phyloP scores from a whole-genome alignment of 1,139 yeast genomes.

The Pichia sp. region DNA sequence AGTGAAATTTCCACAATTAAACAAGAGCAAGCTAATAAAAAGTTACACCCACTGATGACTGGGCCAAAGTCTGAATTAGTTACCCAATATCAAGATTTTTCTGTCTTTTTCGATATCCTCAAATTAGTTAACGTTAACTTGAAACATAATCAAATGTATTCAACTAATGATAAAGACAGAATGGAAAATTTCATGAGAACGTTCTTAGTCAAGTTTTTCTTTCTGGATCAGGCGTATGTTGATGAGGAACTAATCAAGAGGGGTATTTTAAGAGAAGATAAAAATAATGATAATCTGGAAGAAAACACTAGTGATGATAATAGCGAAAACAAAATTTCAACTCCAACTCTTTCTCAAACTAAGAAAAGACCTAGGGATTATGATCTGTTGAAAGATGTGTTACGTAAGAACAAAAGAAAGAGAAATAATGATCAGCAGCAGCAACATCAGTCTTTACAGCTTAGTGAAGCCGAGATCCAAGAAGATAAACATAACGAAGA shows the following conservation, averaged over 20 bases:
- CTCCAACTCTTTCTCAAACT: slow-evolving; percentile 22
- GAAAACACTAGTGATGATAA: slow-evolving; percentile 15
- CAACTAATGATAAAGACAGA: slow-evolving; percentile 74
- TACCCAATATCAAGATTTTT: slow-evolving; percentile 57
- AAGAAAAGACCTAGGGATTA: slow-evolving; percentile 38
- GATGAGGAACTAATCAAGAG: slow-evolving; percentile 29
- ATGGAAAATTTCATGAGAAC: slow-evolving; percentile 61
- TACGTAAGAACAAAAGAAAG: slow-evolving; percentile 51
- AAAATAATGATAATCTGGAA: not conserved
- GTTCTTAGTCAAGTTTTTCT: slow-evolving; percentile 64
- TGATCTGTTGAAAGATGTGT: slow-evolving; percentile 66
- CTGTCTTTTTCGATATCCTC: slow-evolving; percentile 66
- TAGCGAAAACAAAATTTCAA: slow-evolving; percentile 5
- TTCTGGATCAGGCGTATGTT: slow-evolving; percentile 31
- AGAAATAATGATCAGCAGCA: slow-evolving; percentile 21
- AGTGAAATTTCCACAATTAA: slow-evolving; percentile 90
- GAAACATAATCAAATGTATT: slow-evolving; percentile 62
- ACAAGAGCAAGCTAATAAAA: slow-evolving; percentile 73
- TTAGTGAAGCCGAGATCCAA: slow-evolving; percentile 15
- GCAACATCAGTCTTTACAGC: slow-evolving; percentile 13
- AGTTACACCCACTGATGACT: slow-evolving; percentile 82
- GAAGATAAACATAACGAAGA: slow-evolving; percentile 29
- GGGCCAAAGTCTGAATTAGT: slow-evolving; percentile 75
- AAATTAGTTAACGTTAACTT: slow-evolving; percentile 65
- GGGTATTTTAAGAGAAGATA: slow-evolving; percentile 9